phyloP scores from a whole-genome alignment of 441 rosid species.

The California macrophylla region DNA sequence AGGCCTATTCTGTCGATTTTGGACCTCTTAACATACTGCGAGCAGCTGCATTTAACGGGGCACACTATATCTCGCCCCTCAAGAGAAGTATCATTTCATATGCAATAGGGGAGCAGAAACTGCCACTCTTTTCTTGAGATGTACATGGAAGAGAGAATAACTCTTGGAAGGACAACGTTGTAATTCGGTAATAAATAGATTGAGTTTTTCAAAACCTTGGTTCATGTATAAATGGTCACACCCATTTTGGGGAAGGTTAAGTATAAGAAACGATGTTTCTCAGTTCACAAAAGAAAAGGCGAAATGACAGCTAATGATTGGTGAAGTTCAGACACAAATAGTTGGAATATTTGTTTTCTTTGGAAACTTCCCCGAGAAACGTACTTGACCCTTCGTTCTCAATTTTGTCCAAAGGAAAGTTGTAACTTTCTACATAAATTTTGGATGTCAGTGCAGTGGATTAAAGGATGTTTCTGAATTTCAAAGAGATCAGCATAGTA shows the following conservation, averaged over 20 bases:
- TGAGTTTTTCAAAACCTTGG: background rate
- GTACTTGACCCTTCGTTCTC: too few relatives aligned
- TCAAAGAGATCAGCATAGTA: too few relatives aligned
- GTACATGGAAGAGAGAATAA: background rate
- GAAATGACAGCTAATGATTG: too few relatives aligned
- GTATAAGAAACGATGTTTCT: too few relatives aligned
- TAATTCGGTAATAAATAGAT: background rate
- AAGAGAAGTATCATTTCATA: conserved; percentile 66
- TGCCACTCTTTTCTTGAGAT: conserved; percentile 38
- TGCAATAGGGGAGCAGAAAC: conserved; percentile 66
- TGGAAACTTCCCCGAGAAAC: too few relatives aligned
- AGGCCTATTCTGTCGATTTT: conserved; percentile 66
- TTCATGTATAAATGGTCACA: background rate
- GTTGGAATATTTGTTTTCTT: too few relatives aligned
- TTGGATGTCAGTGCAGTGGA: too few relatives aligned
- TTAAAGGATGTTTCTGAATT: too few relatives aligned
- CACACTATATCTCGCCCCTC: conserved; percentile 66
- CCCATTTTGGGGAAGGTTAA: background rate
- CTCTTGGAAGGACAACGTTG: background rate
- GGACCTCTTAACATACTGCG: conserved; percentile 73
- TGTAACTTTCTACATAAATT: too few relatives aligned
- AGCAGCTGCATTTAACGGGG: conserved; percentile 80
- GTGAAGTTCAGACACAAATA: too few relatives aligned
- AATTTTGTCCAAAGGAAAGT: too few relatives aligned
- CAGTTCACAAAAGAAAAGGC: too few relatives aligned